Conservation (phyloP, 495 filamentous ascomycete species). For the Usnea hakonensis region DNA sequence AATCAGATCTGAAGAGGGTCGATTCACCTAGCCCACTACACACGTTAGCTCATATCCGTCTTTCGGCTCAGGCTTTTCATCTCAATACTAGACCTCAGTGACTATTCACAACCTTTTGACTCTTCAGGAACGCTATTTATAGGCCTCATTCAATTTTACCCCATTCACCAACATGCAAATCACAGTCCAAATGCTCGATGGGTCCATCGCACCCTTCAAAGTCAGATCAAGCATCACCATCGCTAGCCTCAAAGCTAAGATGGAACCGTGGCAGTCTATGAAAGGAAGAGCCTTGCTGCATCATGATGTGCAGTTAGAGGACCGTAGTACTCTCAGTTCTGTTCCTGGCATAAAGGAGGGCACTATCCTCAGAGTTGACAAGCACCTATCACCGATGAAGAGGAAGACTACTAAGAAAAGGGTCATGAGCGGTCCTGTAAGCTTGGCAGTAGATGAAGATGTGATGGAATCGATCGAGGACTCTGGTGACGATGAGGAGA, state of each 20-base stretch:
- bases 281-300: background rate
- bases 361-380: background rate
- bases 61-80: background rate
- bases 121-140: background rate
- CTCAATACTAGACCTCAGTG: background rate
- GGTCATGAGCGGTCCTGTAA: background rate
- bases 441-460: background rate
- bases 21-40: background rate
- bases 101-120: background rate
- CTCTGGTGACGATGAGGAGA: background rate
- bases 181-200: background rate
- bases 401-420: background rate
- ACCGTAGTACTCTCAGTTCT: background rate
- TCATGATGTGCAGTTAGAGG: background rate
- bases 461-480: background rate
- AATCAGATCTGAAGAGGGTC: background rate
- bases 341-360: background rate
- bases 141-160: background rate
- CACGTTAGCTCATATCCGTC: background rate
- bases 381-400: background rate
- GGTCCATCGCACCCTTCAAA: background rate
- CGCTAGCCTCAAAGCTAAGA: background rate
- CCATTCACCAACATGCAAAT: background rate
- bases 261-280: slow-evolving; percentile 2
- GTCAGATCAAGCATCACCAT: background rate